Base-by-base conservation (phyloP, 768 basidiomycete genomes). In the Agaricus blazei region DNA sequence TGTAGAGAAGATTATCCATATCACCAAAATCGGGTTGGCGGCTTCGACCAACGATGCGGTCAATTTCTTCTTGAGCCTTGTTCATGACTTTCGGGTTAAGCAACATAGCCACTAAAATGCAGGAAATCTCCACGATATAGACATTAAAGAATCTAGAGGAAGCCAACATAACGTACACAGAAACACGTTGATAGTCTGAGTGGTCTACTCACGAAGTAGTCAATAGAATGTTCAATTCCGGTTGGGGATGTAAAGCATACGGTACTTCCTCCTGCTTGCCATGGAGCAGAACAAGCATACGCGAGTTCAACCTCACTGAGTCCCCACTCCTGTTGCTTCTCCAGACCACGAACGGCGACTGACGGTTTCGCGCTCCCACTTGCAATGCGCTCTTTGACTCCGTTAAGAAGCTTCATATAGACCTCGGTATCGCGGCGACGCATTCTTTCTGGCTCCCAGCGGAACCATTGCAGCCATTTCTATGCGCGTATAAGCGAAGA, bases 241-340 rank as follows among this genome's bases (percentile, higher is more conserved):
- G 11, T 34, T 19, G 19, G 34, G 5, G 11, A 34, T 34, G 11
- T 11, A 34, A 34, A 41, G 40, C 66, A 54, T 40, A 70, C 69
- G 7, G 68, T 67, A 11, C 60, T 61, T 1, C 67, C 64, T 4
- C 68, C 69, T 19, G 67, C 69, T 14, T 62, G 52, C 45, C 64
- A 68, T 1, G 69, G 69, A 6, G 68, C 64, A 1, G 66, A 67
- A 15, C 65, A 58, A 7, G 65, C 64, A 57, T 74, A 79, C 0
- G 76, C 75, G 54, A 71, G 71, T 58, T 77, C 76, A 8, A 74
- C 63, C 29, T 75, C 66, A 23, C 65, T 71, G 19, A 78, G 64
- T 9, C 71, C 73, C 54, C 75, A 75, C 9, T 74, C 69, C 9
- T 57, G 52, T 51, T 76, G 73, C 37, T 73, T 75, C 51, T 76